Evolutionary conservation across 2,329 filamentous ascomycete species (phyloP).

Genomic region (Alternaria sp.): DNA sequence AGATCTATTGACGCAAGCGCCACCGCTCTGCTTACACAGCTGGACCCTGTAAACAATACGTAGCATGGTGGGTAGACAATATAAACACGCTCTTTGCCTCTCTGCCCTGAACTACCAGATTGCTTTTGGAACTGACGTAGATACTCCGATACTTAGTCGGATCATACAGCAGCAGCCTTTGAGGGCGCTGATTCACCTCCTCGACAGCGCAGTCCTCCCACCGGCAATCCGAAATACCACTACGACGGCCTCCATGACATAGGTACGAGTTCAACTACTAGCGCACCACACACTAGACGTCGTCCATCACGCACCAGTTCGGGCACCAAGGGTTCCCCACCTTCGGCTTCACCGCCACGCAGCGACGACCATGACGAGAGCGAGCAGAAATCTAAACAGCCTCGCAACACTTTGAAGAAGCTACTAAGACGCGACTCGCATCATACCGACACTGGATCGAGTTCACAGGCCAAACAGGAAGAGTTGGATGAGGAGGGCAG

Average conservation of each 20-base stretch:
- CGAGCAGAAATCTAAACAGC: constrained; percentile 26
- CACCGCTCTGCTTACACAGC: constrained; percentile 30
- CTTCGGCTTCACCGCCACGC: constrained; percentile 24
- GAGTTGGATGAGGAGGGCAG: constrained; percentile 27
- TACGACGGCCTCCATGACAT: constrained; percentile 20
- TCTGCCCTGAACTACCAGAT: constrained; percentile 7
- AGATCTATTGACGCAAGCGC: constrained; percentile 45
- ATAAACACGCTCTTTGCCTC: constrained; percentile 17
- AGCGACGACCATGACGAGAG: constrained; percentile 32
- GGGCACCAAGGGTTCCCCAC: constrained; percentile 25
- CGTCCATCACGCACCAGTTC: constrained; percentile 34
- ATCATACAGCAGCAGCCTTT: constrained; percentile 32
- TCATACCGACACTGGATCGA: constrained; percentile 15
- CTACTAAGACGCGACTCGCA: constrained; percentile 25
- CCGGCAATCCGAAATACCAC: constrained; percentile 21
- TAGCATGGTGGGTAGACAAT: constrained; percentile 50
- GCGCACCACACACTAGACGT: constrained; percentile 27
- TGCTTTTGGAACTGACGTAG: constrained; percentile 32
- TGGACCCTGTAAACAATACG: constrained; percentile 32
- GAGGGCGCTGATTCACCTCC: constrained; percentile 29
- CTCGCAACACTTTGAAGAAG: constrained; percentile 30
- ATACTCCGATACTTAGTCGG: constrained; percentile 33
- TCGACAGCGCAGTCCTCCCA: constrained; percentile 25
- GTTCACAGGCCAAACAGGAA: constrained; percentile 20
- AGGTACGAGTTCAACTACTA: constrained; percentile 11